These are phyloP conservation scores for Fusarium solani-melongenae DNA, from an alignment of 2,329 filamentous ascomycete species.

Conservation along the genomic window DNA sequence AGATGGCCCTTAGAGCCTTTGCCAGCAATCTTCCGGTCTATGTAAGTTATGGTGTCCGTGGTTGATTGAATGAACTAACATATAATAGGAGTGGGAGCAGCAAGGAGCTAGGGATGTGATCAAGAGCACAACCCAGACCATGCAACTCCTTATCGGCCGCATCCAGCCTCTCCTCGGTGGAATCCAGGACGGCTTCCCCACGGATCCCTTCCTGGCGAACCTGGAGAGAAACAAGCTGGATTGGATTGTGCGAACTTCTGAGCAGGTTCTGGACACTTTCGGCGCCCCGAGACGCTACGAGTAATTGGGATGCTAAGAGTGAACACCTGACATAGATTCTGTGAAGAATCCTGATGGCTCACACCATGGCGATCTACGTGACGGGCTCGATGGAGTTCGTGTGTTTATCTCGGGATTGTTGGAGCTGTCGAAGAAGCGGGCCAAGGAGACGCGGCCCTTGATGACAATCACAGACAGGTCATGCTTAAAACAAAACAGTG, in stretches of 20 bases:
- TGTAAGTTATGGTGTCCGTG: conserved; percentile 54
- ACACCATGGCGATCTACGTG: conserved; percentile 4
- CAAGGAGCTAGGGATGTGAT: conserved; percentile 51
- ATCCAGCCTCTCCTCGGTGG: conserved; percentile 49
- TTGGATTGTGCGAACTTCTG: conserved; percentile 52
- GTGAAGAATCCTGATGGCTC: conserved; percentile 4
- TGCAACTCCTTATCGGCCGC: conserved; percentile 51
- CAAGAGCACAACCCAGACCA: conserved; percentile 53
- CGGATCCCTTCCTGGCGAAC: conserved; percentile 53
- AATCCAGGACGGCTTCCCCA: conserved; percentile 51
- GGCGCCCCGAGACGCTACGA: conserved; percentile 45
- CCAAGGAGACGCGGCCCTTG: conserved; percentile 22
- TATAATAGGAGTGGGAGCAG: conserved; percentile 52
- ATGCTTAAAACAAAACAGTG: conserved; percentile 41
- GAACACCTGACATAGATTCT: conserved; percentile 10
- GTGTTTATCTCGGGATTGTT: conserved; percentile 6
- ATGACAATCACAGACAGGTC: conserved; percentile 21
- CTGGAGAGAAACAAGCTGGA: conserved; percentile 53
- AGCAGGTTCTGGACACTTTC: conserved; percentile 50
- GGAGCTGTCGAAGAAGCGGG: conserved; percentile 17
- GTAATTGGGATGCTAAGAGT: conserved; percentile 30
- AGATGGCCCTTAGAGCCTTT: conserved; percentile 68
- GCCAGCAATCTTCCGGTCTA: conserved; percentile 59
- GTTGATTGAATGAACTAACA: conserved; percentile 21
- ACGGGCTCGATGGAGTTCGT: not conserved